Evolutionary conservation across 2,329 filamentous ascomycete species (phyloP).

Genomic region (Lachnellula subtilissima): DNA sequence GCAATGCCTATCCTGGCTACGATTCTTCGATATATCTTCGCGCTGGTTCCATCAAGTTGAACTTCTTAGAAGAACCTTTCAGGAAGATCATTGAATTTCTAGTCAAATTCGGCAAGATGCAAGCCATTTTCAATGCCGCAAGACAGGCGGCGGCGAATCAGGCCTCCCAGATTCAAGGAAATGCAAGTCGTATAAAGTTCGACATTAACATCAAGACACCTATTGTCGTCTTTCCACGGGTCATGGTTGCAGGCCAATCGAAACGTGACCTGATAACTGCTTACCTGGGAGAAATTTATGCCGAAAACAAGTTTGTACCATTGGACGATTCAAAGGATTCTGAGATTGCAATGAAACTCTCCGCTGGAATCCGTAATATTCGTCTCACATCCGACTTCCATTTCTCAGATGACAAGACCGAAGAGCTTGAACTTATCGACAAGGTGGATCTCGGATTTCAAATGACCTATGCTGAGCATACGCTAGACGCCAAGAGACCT

Average conservation of each 20-base stretch:
- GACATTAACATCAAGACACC: slow-evolving; percentile 92
- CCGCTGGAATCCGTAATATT: slow-evolving; percentile 87
- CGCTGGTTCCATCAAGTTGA: slow-evolving; percentile 92
- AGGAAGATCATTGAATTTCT: slow-evolving; percentile 96
- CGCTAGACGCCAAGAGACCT: slow-evolving; percentile 68
- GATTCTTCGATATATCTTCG: slow-evolving; percentile 87
- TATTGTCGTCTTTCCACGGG: slow-evolving; percentile 88
- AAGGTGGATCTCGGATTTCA: slow-evolving; percentile 93
- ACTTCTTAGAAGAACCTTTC: slow-evolving; percentile 96
- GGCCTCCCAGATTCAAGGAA: slow-evolving; percentile 88
- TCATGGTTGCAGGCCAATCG: slow-evolving; percentile 63
- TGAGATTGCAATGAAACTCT: slow-evolving; percentile 80
- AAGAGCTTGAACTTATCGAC: slow-evolving; percentile 94
- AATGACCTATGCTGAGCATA: slow-evolving; percentile 87
- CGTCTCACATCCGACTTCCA: slow-evolving; percentile 85
- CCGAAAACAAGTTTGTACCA: slow-evolving; percentile 85
- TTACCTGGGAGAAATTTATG: slow-evolving; percentile 95
- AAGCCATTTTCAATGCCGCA: slow-evolving; percentile 96
- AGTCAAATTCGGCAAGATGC: slow-evolving; percentile 99
- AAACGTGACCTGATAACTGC: slow-evolving; percentile 82
- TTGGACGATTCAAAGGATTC: slow-evolving; percentile 71
- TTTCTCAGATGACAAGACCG: slow-evolving; percentile 64
- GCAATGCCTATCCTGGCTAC: slow-evolving; percentile 80
- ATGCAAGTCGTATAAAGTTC: slow-evolving; percentile 84
- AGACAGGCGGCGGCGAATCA: slow-evolving; percentile 90